Evolutionary conservation across 2,329 filamentous ascomycete genomes (phyloP).

Genomic region (Fusarium avenaceum): DNA sequence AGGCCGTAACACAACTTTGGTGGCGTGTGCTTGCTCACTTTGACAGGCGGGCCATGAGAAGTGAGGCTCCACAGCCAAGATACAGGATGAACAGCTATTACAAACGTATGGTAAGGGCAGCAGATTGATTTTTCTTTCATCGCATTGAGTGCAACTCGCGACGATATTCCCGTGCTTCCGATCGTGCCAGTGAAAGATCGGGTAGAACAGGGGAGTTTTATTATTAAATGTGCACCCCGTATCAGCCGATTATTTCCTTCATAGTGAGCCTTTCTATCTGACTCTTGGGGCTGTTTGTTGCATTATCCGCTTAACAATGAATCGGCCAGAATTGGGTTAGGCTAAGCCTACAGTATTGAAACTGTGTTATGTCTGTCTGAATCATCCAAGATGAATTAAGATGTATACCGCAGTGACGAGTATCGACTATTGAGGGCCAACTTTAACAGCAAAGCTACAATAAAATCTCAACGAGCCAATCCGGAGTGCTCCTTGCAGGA

Average conservation of each 20-base stretch:
- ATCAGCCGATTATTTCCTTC: slow-evolving; percentile 38
- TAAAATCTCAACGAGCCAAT: slow-evolving; percentile 24
- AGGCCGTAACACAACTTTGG: slow-evolving; percentile 36
- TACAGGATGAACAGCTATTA: slow-evolving; percentile 42
- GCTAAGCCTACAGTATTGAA: neutral
- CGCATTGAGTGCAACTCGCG: slow-evolving; percentile 17
- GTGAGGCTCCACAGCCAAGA: slow-evolving; percentile 34
- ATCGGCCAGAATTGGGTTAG: neutral
- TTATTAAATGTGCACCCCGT: neutral
- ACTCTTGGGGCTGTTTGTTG: neutral
- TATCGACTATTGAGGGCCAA: neutral
- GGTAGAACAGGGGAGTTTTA: neutral
- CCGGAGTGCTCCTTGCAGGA: slow-evolving; percentile 44
- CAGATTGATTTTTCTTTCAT: neutral
- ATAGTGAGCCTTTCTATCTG: no score
- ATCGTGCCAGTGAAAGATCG: slow-evolving; percentile 39
- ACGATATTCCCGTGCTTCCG: slow-evolving; percentile 22
- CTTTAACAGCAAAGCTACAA: neutral
- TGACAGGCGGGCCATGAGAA: slow-evolving; percentile 7
- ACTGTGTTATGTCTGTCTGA: neutral
- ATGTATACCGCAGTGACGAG: neutral
- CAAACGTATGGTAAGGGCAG: slow-evolving; percentile 29
- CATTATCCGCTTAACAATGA: slow-evolving; percentile 5
- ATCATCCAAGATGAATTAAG: neutral
- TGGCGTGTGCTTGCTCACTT: slow-evolving; percentile 37